A percentile compares a stretch with the other conserved stretches of the same genome.
phyloP scores from a whole-genome alignment of 140 eudicot species.

The Erigeron philadelphicus region DNA sequence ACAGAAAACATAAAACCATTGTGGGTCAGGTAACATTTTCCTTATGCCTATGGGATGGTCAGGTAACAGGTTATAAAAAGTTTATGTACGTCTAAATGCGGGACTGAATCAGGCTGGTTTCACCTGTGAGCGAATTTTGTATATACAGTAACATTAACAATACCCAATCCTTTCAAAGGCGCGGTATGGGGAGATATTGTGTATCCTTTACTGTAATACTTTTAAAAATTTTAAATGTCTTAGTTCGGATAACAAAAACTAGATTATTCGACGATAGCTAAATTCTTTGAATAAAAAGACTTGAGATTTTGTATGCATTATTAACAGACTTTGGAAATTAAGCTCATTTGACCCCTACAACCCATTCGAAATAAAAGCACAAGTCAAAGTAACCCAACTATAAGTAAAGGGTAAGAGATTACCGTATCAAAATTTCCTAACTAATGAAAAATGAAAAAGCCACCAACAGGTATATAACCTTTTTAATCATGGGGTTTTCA shows the following conservation, averaged over 20 bases:
- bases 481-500: conserved; percentile 68
- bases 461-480: conserved; percentile 36
- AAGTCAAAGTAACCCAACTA: not conserved
- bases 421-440: not conserved
- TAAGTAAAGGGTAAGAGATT: not conserved
- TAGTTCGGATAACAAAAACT: not conserved
- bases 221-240: not conserved
- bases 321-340: not conserved
- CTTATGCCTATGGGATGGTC: not conserved
- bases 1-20: conserved; percentile 27
- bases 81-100: too few species aligned
- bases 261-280: not conserved
- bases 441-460: not conserved
- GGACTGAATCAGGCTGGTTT: not conserved
- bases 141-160: too few species aligned
- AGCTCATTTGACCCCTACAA: not conserved
- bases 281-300: not conserved
- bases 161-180: too few species aligned
- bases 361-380: not conserved
- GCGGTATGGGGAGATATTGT: too few species aligned
- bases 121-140: not conserved
- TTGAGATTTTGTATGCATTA: not conserved
- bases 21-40: not conserved
- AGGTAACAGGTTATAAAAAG: not conserved
- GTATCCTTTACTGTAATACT: not conserved